A percentile compares a stretch with the other conserved stretches of the same genome.
These are phyloP conservation scores for Tuber microsphaerosporum DNA, from an alignment of 495 filamentous ascomycete species.

Conservation along the genomic window DNA sequence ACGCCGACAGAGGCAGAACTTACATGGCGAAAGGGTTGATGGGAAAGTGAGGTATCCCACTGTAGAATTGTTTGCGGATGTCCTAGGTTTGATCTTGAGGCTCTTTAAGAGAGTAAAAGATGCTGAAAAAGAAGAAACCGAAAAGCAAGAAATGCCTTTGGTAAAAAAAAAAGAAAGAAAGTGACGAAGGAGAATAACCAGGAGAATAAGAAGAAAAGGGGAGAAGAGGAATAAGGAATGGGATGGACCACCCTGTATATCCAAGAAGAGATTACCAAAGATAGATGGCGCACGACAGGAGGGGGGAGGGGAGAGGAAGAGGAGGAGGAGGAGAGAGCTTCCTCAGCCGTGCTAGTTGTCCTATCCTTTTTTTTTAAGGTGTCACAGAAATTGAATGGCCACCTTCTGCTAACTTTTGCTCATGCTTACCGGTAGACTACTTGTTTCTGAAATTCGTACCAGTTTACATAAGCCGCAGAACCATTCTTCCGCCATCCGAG, in stretches of 20 bases:
- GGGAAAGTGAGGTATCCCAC: neutral
- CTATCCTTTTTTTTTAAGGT: neutral
- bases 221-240: conserved; percentile 8
- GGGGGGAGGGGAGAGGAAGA: conserved; percentile 1
- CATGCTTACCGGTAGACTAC: neutral
- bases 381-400: neutral
- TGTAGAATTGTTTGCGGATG: neutral
- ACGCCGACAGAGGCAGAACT: neutral
- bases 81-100: neutral
- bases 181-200: neutral
- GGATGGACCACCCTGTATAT: neutral
- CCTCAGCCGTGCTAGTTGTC: neutral
- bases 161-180: conserved; percentile 4
- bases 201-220: conserved; percentile 10
- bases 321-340: neutral
- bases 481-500: neutral
- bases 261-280: conserved; percentile 3
- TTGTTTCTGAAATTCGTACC: neutral
- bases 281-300: neutral
- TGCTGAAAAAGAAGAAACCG: conserved; percentile 8
- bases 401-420: neutral
- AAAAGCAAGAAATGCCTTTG: neutral
- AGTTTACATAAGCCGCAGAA: neutral
- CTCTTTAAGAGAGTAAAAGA: neutral
- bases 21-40: neutral